Base-by-base conservation (phyloP, 352 stramenopile species). In the Nothophytophthora sp. region DNA sequence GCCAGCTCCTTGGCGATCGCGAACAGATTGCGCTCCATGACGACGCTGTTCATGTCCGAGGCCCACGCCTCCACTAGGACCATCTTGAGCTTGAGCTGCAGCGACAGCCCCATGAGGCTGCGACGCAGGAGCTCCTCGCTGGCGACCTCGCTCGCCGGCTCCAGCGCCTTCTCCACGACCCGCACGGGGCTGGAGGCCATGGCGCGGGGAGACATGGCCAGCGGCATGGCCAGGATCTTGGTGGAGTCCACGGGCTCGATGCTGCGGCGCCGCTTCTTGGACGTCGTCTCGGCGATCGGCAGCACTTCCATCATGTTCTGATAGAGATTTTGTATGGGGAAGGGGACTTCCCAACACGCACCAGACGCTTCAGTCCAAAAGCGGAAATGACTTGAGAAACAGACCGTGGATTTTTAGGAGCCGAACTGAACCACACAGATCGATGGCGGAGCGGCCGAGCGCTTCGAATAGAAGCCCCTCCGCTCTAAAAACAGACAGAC, bases 71-170 rank as follows among this genome's bases (percentile, higher is more conserved):
- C 83, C 25, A 90, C 76, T 32, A 94, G 53, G 34, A 91, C 85
- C 65, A 81, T 86, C 76, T 92, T 94, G 60, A 91, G 78, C 63
- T 90, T 91, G 53, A 90, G 76, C 63, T 90, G 78, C 38, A 92
- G 66, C 24, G 81, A 81, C 23, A 93, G 75, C 4, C 82, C 77
- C 74, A 90, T 86, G 50, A 93, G 73, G 40, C 67, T 86, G 36
- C 76, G 75, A 15, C 80, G 70, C 49, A 88, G 50, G 6, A 77
- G 62, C 22, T 80, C 69, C 8, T 72, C 63, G 19, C 50, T 56
- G 23, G 39, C 27, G 11, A 22, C 39, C 22, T 40, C 29, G 46
- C 54, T 34, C 18, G 47, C 60, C 24, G 23, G 25, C 13, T 16
- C 10, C 5, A 18, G 7, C 54, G 63, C 27, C 39, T 49, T 36